Percentiles rank a stretch among this genome's conserved stretches.
Evolutionary conservation across 768 basidiomycete genomes (phyloP).

Genomic region (Neoboletus brunneissimus): DNA sequence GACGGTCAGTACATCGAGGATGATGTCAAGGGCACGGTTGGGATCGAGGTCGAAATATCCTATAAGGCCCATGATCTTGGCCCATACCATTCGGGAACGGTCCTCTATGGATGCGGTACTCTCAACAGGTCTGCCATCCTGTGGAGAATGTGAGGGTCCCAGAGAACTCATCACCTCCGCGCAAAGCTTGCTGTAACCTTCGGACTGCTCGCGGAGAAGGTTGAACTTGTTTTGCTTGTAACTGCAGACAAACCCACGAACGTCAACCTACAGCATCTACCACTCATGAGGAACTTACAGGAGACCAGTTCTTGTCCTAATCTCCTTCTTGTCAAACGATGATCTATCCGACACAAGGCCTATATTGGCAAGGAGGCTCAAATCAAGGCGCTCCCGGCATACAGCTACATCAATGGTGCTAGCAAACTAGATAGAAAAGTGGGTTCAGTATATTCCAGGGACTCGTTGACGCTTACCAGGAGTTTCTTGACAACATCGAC

Average conservation of each 20-base stretch:
- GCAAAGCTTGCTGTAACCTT: slow-evolving; percentile 93
- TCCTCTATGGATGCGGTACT: slow-evolving; percentile 53
- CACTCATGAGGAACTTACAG: slow-evolving; percentile 53
- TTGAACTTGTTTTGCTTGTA: slow-evolving; percentile 99
- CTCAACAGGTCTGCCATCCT: slow-evolving; percentile 66
- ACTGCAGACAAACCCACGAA: slow-evolving; percentile 40
- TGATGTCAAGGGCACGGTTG: slow-evolving; percentile 87
- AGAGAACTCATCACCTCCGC: slow-evolving; percentile 77
- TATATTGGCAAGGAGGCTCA: slow-evolving; percentile 55
- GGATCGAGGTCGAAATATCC: slow-evolving; percentile 98
- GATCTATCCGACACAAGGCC: slow-evolving; percentile 69
- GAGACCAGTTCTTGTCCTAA: slow-evolving; percentile 73
- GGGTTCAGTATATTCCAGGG: background rate
- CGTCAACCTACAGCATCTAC: background rate
- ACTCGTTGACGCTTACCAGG: slow-evolving; percentile 40
- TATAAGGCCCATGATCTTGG: slow-evolving; percentile 82
- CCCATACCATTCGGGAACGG: slow-evolving; percentile 71
- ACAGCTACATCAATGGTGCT: slow-evolving; percentile 56
- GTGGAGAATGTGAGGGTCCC: slow-evolving; percentile 68
- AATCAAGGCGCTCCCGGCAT: slow-evolving; percentile 75
- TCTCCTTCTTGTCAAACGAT: slow-evolving; percentile 73
- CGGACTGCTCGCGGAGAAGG: slow-evolving; percentile 92
- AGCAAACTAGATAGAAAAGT: slow-evolving; percentile 42
- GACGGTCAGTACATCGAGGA: slow-evolving; percentile 85
- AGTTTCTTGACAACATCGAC: slow-evolving; percentile 57